A percentile compares a stretch with the other conserved stretches of the same genome.
Conservation (phyloP, 768 basidiomycete genomes). For the Podaxis sp. region DNA sequence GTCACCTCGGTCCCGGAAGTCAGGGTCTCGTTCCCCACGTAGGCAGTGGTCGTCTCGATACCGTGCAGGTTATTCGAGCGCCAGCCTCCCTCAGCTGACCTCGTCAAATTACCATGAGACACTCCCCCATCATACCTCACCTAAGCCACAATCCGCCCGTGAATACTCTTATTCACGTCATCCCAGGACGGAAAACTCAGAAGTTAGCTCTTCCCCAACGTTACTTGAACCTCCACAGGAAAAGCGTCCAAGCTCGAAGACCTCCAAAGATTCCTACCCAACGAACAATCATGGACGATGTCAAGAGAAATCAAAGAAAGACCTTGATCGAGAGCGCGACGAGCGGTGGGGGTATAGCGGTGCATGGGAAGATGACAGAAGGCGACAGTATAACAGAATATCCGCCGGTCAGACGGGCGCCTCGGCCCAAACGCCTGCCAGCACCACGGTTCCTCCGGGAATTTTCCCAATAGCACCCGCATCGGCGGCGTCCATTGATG, state of each 20-base stretch:
- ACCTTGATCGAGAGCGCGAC: not conserved
- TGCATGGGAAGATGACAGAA: not conserved
- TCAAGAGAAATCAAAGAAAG: not conserved
- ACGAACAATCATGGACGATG: not conserved
- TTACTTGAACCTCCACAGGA: not conserved
- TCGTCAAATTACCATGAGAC: not conserved
- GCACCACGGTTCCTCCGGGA: not conserved
- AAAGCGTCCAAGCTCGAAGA: not conserved
- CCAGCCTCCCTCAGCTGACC: not conserved
- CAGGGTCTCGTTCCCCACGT: not conserved
- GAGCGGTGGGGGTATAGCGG: not conserved
- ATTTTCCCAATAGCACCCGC: not conserved
- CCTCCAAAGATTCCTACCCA: not conserved
- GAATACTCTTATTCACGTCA: not conserved
- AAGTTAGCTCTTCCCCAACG: not conserved
- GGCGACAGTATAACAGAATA: not conserved
- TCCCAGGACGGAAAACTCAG: not conserved
- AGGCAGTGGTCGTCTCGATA: not conserved
- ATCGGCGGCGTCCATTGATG: not conserved
- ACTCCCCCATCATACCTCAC: not conserved
- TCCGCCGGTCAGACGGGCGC: not conserved
- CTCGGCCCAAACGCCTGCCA: not conserved
- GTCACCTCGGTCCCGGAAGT: not conserved
- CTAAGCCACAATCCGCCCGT: not conserved
- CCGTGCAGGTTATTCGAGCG: not conserved